Evolutionary conservation across 2,329 filamentous ascomycete genomes (phyloP), one percentile per base, ranked within the genome.

Genomic region (Bipolaris sorokiniana): DNA sequence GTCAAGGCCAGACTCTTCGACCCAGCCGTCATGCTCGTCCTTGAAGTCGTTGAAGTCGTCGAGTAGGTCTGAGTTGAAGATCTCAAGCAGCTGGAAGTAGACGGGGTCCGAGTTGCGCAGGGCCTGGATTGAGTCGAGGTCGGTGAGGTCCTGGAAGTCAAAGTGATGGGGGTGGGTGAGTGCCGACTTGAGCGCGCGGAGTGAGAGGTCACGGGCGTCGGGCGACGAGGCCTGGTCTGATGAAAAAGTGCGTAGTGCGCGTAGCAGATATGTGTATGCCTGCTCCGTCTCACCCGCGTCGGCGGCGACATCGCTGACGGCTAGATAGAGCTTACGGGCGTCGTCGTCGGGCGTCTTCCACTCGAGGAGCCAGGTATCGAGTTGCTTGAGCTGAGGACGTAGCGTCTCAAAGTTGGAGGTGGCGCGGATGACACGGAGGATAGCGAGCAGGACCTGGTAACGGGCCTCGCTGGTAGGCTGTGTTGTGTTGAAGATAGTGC

Each of bases 21-120:
- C 81, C 81, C 92, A 97, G 62, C 89, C 90, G 64, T 90, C 86
- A 79, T 97, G 91, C 81, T 96, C 91, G 71, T 96, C 90, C 76
- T 91, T 88, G 83, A 98, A 98, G 79, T 97, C 93, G 77, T 92
- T 90, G 82, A 95, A 97, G 79, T 97, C 92, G 76, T 98, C 93
- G 52, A 97, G 87, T 68, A 93, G 90, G 78, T 98, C 93, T 72
- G 95, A 90, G 67, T 91, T 90, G 80, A 98, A 97, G 73, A 98
- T 91, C 72, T 97, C 93, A 54, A 99, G 90, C 36, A 99, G 86
- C 79, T 98, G 92, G 70, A 91, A 93, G 80, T 94, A 91, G 64
- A 90, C 84, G 59, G 90, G 86, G 74, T 97, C 90, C 49, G 90
- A 91, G 72, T 94, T 89, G 75, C 88, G 87, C 48, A 99, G 88